Base-by-base conservation (phyloP, 83 land plant species). In the Isoetes engelmannii region DNA sequence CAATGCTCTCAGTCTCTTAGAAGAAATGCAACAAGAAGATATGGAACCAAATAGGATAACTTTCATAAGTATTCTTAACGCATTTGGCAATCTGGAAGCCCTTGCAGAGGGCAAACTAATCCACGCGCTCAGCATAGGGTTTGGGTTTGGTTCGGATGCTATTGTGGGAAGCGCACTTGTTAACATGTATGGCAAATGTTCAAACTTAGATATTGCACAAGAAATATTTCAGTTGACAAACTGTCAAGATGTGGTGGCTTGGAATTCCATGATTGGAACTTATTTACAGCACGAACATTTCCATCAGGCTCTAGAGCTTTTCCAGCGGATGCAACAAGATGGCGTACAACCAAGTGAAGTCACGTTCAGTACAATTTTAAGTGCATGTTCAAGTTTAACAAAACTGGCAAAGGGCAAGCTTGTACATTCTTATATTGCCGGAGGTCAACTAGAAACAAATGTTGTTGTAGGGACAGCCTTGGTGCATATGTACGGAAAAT, bases 21-120 rank as follows among this genome's bases (percentile, higher is more conserved):
- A 69, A 5, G 67, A 69, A 17, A 75, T 75, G 78, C 6, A 44
- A 17, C 37, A 37, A 7, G 3, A 50, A 9, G 45, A 67, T 1
- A 63, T 75, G 3, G 41, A 20, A 28, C 73, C 73, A 1, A 68
- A 75, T 48, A 48, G 9, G 12, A 70, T 75, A 68, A 75, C 78
- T 4, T 75, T 69, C 19, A 51, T 70, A 12, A 73, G 78, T 4
- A 20, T 69, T 42, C 49, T 75, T 12, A 56, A 75, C 18, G 78
- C 7, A 55, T 12, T 28, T 28, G 37, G 37, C 37, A 28, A 28
- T 28, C 37, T 28, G 37, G 37, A 28, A 28, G 37, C 37, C 37
- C 37, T 28, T 28, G 37, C 37, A 28, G 37, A 28, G 37, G 37
- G 37, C 37, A 28, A 28, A 28, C 37, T 28, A 28, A 28, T 28